These are phyloP conservation scores for Isochrysis galbana DNA, from an alignment of 78 protist genomes.

Conservation along the genomic window DNA sequence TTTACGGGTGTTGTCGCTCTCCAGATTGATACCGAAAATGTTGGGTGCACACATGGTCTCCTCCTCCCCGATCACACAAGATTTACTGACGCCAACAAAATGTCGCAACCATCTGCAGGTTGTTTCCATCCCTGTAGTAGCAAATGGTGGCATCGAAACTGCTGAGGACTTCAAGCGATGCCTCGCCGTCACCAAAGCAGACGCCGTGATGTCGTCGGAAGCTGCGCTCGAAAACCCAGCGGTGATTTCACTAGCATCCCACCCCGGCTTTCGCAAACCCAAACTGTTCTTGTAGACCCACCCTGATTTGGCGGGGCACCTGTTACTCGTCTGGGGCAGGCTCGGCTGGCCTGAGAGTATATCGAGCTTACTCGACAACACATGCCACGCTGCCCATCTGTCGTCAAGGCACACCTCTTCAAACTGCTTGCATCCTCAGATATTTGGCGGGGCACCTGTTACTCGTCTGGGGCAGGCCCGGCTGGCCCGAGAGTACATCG, in stretches of 20 bases:
- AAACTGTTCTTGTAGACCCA: background rate
- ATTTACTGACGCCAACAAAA: too few relatives aligned
- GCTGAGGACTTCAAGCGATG: background rate
- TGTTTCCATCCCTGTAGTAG: background rate
- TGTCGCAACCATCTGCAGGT: too few relatives aligned
- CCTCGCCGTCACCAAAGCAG: background rate
- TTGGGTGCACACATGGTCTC: too few relatives aligned
- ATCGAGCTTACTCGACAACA: background rate
- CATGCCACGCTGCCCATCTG: background rate
- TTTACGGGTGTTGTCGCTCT: too few relatives aligned
- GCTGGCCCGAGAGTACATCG: too few relatives aligned
- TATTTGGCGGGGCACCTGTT: background rate
- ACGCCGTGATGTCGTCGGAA: background rate
- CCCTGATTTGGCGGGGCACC: background rate
- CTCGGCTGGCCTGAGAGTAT: background rate
- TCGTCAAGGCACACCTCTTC: conserved; percentile 12
- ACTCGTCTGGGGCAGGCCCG: too few relatives aligned
- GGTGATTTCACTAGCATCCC: background rate
- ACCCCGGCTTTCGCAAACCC: background rate
- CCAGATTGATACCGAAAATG: too few relatives aligned
- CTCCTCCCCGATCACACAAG: too few relatives aligned
- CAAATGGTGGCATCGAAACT: background rate
- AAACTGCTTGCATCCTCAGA: background rate
- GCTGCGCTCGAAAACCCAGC: conserved; percentile 9
- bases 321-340: background rate